Evolutionary conservation across 768 basidiomycete genomes (phyloP), one percentile per base, ranked within the genome.

Genomic region (Leccinellum rugosiceps): DNA sequence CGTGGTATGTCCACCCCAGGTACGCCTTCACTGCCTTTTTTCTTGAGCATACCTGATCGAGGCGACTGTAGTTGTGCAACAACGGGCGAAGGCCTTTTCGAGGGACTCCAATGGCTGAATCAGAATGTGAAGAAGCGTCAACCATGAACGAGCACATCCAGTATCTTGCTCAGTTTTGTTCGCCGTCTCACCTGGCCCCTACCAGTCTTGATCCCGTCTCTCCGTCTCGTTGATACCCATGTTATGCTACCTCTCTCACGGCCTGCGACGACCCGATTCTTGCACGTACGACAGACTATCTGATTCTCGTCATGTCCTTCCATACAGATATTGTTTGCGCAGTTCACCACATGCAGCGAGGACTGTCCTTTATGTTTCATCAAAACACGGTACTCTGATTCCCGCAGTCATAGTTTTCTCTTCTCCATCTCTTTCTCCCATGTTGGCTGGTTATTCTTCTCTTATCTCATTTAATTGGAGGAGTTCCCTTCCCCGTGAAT

Each of bases 1-100:
- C 90, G 73, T 98, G 96, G 96, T 98, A 98, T 82, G 95, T 98
- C 53, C 96, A 98, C 77, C 96, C 96, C 51, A 97, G 94, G 90
- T 96, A 65, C 83, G 74, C 43, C 19, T 15, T 52, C 23, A 31
- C 3, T 21, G 11, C 19, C 45, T 43, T 48, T 44, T 54, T 44
- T 45, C 6, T 1, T 17, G n/a, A 6, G 7, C 13, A 38, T 57
- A 43, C 45, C 65, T 45, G 17, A 57, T 51, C 28, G n/a, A 14
- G 23, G 8, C 30, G 44, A 38, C 15, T 54, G 34, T 59, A 97
- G 94, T 75, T 97, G 94, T 69, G 94, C 94, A 17, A 95, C 94
- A 28, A 94, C 94, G 26, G 96, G 96, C 30, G 96, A 98, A 72
- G 96, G 96, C 56, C 80, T 98, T 17, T 96, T 98, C 65, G 96